Percentiles rank a stretch among this genome's conserved stretches.
Evolutionary conservation across 768 basidiomycete genomes (phyloP).

Genomic region (Naganishia randhawae): DNA sequence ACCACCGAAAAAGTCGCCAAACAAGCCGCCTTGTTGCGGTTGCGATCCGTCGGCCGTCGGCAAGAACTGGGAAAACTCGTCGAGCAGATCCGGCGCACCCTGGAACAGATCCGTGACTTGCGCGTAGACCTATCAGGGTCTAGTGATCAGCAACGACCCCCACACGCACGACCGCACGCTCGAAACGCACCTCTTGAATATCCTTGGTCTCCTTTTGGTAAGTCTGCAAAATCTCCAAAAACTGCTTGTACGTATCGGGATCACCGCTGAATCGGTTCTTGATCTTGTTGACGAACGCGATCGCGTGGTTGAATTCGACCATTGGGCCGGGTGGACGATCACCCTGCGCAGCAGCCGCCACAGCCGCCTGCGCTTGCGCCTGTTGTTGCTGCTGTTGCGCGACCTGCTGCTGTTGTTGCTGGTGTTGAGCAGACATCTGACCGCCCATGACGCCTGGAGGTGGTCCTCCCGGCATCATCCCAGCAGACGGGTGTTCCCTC

Average conservation of each 20-base stretch:
- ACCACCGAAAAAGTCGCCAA: constrained; percentile 37
- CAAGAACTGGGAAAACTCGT: constrained; percentile 52
- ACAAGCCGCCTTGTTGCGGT: constrained; percentile 35
- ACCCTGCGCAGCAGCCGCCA: constrained; percentile 3
- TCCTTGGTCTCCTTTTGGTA: constrained; percentile 59
- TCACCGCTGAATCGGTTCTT: constrained; percentile 84
- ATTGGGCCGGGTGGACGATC: constrained; percentile 30
- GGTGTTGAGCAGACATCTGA: neutral
- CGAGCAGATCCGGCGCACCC: constrained; percentile 50
- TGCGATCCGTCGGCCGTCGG: constrained; percentile 41
- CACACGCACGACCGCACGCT: neutral
- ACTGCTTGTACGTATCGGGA: constrained; percentile 66
- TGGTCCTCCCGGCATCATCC: neutral
- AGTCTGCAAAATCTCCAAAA: constrained; percentile 55
- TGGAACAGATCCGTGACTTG: constrained; percentile 51
- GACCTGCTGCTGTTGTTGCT: constrained; percentile 1
- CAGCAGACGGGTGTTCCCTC: neutral
- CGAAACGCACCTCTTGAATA: constrained; percentile 54
- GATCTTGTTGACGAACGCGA: constrained; percentile 97
- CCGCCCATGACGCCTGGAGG: no score
- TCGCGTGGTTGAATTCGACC: constrained; percentile 69
- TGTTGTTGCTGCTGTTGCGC: constrained; percentile 22
- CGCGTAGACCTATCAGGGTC: constrained; percentile 44
- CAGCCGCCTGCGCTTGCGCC: neutral
- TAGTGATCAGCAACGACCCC: neutral